phyloP scores from a whole-genome alignment of 2,329 filamentous ascomycete species.

The Epichloe bromicola region DNA sequence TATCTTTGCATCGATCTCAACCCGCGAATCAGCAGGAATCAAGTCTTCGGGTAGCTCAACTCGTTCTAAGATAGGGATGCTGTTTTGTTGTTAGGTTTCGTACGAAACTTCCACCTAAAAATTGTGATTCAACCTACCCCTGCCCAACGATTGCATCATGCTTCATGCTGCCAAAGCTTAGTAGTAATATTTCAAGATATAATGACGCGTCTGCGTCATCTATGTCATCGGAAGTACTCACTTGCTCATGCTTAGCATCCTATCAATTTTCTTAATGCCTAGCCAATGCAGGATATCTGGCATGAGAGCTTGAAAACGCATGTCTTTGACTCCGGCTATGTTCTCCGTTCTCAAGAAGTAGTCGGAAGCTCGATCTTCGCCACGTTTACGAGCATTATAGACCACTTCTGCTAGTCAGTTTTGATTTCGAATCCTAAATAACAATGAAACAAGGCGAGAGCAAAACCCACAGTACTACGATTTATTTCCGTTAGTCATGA shows the following conservation, averaged over 20 bases:
- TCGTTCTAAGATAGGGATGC: constrained; percentile 76
- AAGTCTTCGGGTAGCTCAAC: constrained; percentile 86
- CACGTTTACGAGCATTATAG: constrained; percentile 72
- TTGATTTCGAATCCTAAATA: constrained; percentile 7
- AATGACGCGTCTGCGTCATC: too few relatives aligned
- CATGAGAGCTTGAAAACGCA: constrained; percentile 98
- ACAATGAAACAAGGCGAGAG: not conserved
- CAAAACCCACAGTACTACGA: constrained; percentile 31
- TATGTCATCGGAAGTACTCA: constrained; percentile 27
- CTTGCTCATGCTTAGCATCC: constrained; percentile 99
- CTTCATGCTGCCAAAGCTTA: constrained; percentile 54
- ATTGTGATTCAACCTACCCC: constrained; percentile 33
- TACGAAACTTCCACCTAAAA: not conserved
- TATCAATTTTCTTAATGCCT: constrained; percentile 94
- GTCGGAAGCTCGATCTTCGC: constrained; percentile 68
- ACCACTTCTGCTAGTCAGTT: constrained; percentile 29
- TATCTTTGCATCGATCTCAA: constrained; percentile 99
- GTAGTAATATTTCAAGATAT: not conserved
- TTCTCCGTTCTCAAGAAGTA: constrained; percentile 98
- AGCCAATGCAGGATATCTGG: constrained; percentile 96
- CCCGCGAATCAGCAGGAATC: constrained; percentile 86
- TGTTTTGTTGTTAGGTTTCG: constrained; percentile 14
- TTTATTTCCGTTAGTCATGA: not conserved
- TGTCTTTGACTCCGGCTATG: constrained; percentile 90
- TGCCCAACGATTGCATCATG: constrained; percentile 78